These are phyloP conservation scores for Alternaria incomplexa DNA, from an alignment of 2,329 filamentous ascomycete genomes.

Conservation along the genomic window DNA sequence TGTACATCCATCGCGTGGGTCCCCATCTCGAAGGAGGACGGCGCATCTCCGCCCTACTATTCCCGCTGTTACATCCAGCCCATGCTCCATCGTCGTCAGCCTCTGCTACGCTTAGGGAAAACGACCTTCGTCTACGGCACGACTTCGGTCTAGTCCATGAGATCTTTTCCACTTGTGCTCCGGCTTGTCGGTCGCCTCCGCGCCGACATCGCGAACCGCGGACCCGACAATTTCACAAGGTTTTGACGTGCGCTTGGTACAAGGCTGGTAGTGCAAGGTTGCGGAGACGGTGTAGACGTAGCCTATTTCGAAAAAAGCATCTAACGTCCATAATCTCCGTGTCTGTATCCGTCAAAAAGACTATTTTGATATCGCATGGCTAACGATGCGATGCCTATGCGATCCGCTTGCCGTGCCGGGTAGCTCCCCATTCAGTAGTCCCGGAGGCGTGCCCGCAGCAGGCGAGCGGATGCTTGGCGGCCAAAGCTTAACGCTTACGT, in stretches of 20 bases:
- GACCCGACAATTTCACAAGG: background rate
- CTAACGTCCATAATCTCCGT: background rate
- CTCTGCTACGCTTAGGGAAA: background rate
- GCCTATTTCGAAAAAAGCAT: background rate
- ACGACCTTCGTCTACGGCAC: background rate
- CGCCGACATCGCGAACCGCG: background rate
- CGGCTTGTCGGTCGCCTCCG: background rate
- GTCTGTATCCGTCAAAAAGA: background rate
- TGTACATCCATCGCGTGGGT: background rate
- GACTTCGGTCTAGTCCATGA: background rate
- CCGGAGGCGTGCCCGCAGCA: slow-evolving; percentile 12
- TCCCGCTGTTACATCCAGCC: slow-evolving; percentile 1
- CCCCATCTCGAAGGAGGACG: background rate
- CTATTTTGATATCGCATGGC: slow-evolving; percentile 3
- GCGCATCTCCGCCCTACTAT: background rate
- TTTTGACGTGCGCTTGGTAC: background rate
- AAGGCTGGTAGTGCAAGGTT: background rate
- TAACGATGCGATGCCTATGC: slow-evolving; percentile 5
- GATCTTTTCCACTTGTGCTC: background rate
- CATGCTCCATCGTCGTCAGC: background rate
- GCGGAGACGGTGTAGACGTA: background rate
- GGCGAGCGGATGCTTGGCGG: slow-evolving; percentile 10
- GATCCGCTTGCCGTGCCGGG: slow-evolving; percentile 9
- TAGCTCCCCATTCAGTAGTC: slow-evolving; percentile 7
- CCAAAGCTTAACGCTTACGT: slow-evolving; percentile 13